Conservation (phyloP, 2,329 filamentous ascomycete genomes). For the Aspergillus awamori region DNA sequence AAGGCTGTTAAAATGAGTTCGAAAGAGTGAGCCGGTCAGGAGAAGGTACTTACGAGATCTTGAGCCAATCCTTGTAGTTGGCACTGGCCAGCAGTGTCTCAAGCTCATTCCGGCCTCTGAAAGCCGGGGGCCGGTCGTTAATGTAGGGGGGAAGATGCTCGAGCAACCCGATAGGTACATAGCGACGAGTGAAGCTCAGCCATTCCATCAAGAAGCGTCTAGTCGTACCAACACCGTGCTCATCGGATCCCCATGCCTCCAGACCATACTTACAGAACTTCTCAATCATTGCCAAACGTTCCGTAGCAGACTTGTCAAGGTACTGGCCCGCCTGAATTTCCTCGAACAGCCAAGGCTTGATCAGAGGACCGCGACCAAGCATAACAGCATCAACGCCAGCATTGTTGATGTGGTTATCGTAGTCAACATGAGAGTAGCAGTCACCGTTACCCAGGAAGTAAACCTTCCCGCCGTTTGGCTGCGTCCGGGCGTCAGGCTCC, state of each 20-base stretch:
- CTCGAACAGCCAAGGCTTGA: conserved; percentile 98
- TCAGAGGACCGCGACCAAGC: conserved; percentile 91
- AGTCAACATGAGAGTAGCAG: conserved; percentile 90
- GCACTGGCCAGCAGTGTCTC: conserved; percentile 90
- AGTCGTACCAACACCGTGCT: conserved; percentile 88
- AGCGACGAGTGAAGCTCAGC: conserved; percentile 89
- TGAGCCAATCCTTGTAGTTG: conserved; percentile 98
- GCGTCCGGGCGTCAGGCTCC: conserved; percentile 74
- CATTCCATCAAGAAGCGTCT: conserved; percentile 92
- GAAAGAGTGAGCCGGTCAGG: conserved; percentile 15
- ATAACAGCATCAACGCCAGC: conserved; percentile 89
- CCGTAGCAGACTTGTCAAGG: conserved; percentile 87
- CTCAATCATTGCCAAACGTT: conserved; percentile 83
- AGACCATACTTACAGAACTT: conserved; percentile 89
- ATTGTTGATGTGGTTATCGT: conserved; percentile 74
- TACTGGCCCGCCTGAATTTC: conserved; percentile 92
- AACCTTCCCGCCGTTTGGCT: conserved; percentile 70
- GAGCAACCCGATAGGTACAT: conserved; percentile 85
- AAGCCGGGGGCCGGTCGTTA: conserved; percentile 86
- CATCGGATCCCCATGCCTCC: conserved; percentile 93
- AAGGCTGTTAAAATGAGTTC: conserved; percentile 10
- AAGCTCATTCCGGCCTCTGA: conserved; percentile 80
- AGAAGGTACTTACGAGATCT: conserved; percentile 74
- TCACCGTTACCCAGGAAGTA: conserved; percentile 98
- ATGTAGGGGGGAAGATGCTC: conserved; percentile 86